Evolutionary conservation across 192 early-diverging fungal genomes (phyloP), one percentile per base, ranked within the genome.

Genomic region (Phycomyces blakesleeanus): DNA sequence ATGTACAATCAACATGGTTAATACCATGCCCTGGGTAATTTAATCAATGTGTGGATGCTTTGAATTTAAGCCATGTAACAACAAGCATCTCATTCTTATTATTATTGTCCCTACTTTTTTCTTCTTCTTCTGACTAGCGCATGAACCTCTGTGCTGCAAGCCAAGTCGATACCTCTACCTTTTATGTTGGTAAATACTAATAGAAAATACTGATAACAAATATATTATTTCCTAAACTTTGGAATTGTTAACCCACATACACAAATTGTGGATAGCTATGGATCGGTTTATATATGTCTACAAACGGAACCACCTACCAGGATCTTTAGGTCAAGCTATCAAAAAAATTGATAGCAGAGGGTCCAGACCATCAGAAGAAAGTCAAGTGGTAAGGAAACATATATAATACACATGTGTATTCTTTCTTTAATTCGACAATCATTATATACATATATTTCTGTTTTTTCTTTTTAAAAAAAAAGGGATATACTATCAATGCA

Each of bases 401-500:
- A n/a, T n/a, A n/a, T n/a, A n/a, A n/a, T n/a, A n/a, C n/a, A n/a
- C n/a, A n/a, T n/a, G n/a, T n/a, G n/a, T n/a, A n/a, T n/a, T n/a
- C n/a, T n/a, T n/a, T n/a, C n/a, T n/a, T n/a, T n/a, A n/a, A n/a
- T n/a, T n/a, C n/a, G 22, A 55, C 37, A 12, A n/a, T 10, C 2
- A 51, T 15, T 40, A n/a, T 11, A 16, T 16, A 41, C n/a, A 25
- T 14, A 1, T 18, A 9, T 25, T 57, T 57, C 9, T 21, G 6
- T 51, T 37, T 44, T 51, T 20, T 29, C 22, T 37, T 40, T 16
- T 18, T 56, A 7, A n/a, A n/a, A n/a, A n/a, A 27, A 55, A 34
- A n/a, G 10, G 0, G 37, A 55, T 49, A 59, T 44, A 39, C 59
- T 57, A 85, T 88, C 61, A 88, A 88, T 70, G 79, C 79, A 3